Percentiles rank a stretch among this genome's conserved stretches.
These are phyloP conservation scores for Cercospora sp. DNA, from an alignment of 2,329 filamentous ascomycete genomes.

Conservation along the genomic window DNA sequence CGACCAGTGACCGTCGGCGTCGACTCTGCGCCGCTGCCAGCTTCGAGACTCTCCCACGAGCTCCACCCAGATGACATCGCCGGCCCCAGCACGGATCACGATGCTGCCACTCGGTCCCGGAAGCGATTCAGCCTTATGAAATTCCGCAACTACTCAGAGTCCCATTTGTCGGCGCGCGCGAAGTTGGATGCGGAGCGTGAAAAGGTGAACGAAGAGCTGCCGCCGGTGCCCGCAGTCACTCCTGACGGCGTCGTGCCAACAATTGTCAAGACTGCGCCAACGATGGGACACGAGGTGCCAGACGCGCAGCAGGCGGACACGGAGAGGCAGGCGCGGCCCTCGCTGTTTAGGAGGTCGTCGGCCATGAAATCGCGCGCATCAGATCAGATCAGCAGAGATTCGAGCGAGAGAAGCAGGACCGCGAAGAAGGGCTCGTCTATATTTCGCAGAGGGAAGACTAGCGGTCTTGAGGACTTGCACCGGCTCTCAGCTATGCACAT, in stretches of 20 bases:
- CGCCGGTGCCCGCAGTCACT: slow-evolving; percentile 45
- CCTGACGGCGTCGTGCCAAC: slow-evolving; percentile 50
- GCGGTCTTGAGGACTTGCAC: slow-evolving; percentile 45
- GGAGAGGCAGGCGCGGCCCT: slow-evolving; percentile 24
- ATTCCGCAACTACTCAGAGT: slow-evolving; percentile 86
- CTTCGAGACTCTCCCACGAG: slow-evolving; percentile 32
- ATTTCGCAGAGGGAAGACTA: slow-evolving; percentile 37
- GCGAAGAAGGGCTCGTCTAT: slow-evolving; percentile 30
- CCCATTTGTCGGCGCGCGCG: slow-evolving; percentile 75
- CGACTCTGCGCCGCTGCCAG: slow-evolving; percentile 16
- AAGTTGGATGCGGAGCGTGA: slow-evolving; percentile 63
- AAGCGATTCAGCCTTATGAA: slow-evolving; percentile 68
- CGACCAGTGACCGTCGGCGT: slow-evolving; percentile 18
- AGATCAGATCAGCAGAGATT: slow-evolving; percentile 5
- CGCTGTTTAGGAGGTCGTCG: slow-evolving; percentile 31
- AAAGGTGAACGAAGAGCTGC: slow-evolving; percentile 44
- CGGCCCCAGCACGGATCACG: slow-evolving; percentile 24
- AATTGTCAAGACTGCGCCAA: slow-evolving; percentile 84
- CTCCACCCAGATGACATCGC: slow-evolving; percentile 30
- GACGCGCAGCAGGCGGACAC: slow-evolving; percentile 17
- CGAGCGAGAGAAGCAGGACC: slow-evolving; percentile 19
- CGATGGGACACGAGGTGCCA: slow-evolving; percentile 5
- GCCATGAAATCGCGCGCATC: slow-evolving; percentile 29
- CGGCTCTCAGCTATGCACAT: slow-evolving; percentile 60
- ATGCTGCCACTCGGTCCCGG: slow-evolving; percentile 29